Percentiles rank a stretch among this genome's conserved stretches.
phyloP scores from a whole-genome alignment of 768 basidiomycete species.

The Phanerodontia chrysosporium region DNA sequence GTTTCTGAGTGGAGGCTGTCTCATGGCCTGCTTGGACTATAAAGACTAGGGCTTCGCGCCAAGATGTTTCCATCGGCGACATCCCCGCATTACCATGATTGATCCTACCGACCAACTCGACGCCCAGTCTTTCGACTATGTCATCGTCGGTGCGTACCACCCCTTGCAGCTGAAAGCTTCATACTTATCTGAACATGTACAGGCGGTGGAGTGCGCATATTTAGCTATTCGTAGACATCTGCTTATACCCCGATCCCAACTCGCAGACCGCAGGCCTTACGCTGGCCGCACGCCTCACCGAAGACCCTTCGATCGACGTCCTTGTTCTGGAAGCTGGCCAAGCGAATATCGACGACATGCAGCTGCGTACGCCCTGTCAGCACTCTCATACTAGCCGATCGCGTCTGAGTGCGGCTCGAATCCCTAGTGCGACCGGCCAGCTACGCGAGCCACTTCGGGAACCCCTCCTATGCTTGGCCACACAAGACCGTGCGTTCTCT shows the following conservation, averaged over 20 bases:
- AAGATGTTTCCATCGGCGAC: no score
- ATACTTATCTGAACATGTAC: background rate
- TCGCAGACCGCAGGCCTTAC: slow-evolving; percentile 11
- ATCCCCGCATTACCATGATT: background rate
- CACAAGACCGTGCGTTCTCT: slow-evolving; percentile 14
- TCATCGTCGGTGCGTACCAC: slow-evolving; percentile 8
- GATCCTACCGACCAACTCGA: background rate
- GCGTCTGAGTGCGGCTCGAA: no score
- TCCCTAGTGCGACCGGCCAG: slow-evolving; percentile 18
- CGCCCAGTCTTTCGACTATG: slow-evolving; percentile 8
- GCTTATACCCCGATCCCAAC: background rate
- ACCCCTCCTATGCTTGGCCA: slow-evolving; percentile 15
- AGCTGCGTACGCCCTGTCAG: slow-evolving; percentile 4
- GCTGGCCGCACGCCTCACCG: slow-evolving; percentile 10
- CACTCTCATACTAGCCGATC: background rate
- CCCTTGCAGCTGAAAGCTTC: background rate
- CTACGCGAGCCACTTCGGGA: slow-evolving; percentile 20
- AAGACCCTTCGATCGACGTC: background rate
- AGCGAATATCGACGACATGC: slow-evolving; percentile 8
- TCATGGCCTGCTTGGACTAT: no score
- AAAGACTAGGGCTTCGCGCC: no score
- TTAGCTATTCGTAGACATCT: background rate
- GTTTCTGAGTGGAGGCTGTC: no score
- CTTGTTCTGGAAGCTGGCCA: slow-evolving; percentile 13
- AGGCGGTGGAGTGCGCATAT: slow-evolving; percentile 6